Evolutionary conservation across 108 stramenopile genomes (phyloP).

Genomic region (Cyclotella choctawhatcheeana): DNA sequence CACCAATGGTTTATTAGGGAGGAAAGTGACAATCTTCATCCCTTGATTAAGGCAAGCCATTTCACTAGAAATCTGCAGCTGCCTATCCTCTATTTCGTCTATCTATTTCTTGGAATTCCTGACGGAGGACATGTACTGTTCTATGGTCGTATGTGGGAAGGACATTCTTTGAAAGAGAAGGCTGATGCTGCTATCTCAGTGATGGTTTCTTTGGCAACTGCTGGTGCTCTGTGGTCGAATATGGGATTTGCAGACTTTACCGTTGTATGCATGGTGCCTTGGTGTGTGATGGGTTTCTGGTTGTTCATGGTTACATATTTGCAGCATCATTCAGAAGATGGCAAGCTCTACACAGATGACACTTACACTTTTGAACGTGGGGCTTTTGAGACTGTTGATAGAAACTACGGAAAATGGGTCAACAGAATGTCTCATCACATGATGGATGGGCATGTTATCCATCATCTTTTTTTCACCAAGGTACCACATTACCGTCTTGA

Average conservation of each 20-base stretch:
- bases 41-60: conserved; percentile 54
- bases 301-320: conserved; percentile 94
- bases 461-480: conserved; percentile 92
- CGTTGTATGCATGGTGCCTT: conserved; percentile 74
- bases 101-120: conserved; percentile 66
- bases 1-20: conserved; percentile 83
- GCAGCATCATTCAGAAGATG: conserved; percentile 89
- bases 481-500: conserved; percentile 91
- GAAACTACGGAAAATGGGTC: conserved; percentile 85
- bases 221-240: conserved; percentile 53
- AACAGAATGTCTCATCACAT: conserved; percentile 87
- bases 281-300: conserved; percentile 86
- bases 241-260: conserved; percentile 68
- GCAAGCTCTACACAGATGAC: conserved; percentile 83
- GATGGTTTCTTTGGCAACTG: conserved; percentile 54
- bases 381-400: conserved; percentile 91
- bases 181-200: conserved; percentile 56
- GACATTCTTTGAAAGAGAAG: conserved; percentile 51
- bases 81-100: conserved; percentile 74
- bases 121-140: conserved; percentile 78
- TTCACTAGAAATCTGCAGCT: conserved; percentile 61
- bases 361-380: conserved; percentile 78
- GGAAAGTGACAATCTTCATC: conserved; percentile 54
- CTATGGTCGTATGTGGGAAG: conserved; percentile 81
- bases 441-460: conserved; percentile 93